These are phyloP conservation scores for Fomitopsis palustris DNA, from an alignment of 1,284 basidiomycete genomes.

Conservation along the genomic window DNA sequence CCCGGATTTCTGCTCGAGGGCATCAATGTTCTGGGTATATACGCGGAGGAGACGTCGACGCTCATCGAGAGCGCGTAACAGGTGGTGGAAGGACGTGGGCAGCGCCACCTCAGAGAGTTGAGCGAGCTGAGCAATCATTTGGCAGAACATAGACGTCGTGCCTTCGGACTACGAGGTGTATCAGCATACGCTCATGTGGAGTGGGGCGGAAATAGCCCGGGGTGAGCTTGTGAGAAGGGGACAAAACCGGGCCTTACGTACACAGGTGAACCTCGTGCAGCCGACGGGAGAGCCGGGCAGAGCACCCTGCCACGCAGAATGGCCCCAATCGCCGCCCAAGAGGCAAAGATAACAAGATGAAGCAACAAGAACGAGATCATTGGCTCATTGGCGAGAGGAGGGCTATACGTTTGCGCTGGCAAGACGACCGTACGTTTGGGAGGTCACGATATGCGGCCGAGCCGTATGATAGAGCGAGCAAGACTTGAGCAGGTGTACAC, in stretches of 20 bases:
- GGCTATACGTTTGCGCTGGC: neutral
- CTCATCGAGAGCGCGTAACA: constrained; percentile 75
- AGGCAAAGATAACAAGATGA: neutral
- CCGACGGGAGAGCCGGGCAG: neutral
- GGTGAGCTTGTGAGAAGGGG: neutral
- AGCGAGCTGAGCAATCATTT: constrained; percentile 85
- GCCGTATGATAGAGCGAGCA: neutral
- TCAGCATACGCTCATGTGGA: neutral
- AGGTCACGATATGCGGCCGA: neutral
- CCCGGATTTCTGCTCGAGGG: constrained; percentile 82
- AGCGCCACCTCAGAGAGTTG: constrained; percentile 68
- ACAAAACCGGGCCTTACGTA: neutral
- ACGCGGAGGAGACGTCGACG: constrained; percentile 80
- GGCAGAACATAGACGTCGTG: constrained; percentile 79
- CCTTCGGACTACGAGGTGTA: constrained; percentile 52
- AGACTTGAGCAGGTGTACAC: neutral
- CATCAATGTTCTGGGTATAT: constrained; percentile 96
- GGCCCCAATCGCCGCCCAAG: no score
- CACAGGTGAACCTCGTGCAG: neutral
- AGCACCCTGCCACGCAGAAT: neutral
- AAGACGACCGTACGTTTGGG: neutral
- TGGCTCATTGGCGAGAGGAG: neutral
- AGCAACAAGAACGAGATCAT: neutral
- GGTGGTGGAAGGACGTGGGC: constrained; percentile 82
- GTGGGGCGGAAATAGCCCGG: neutral